Conservation (phyloP, 768 basidiomycete species). For the Tylopilus sp. region DNA sequence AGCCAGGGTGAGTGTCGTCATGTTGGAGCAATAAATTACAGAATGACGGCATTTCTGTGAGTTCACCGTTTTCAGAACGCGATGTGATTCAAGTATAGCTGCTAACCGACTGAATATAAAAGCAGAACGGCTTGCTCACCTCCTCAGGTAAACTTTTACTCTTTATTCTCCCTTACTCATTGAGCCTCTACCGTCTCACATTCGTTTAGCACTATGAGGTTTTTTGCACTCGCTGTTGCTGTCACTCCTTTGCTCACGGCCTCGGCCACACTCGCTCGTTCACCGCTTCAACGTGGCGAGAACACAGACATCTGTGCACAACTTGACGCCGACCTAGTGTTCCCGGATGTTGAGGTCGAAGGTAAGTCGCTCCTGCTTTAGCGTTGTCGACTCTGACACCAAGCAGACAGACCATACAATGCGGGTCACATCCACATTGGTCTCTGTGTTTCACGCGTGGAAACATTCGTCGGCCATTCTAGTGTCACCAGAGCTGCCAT, state of each 20-base stretch:
- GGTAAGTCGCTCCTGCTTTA: constrained; percentile 3
- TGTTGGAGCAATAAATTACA: too few species aligned
- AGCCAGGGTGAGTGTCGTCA: too few species aligned
- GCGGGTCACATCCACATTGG: constrained; percentile 28
- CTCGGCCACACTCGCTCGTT: constrained; percentile 15
- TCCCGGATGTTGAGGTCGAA: constrained; percentile 11
- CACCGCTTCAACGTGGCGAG: constrained; percentile 6
- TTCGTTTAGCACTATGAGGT: constrained; percentile 16
- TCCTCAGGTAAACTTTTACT: neutral
- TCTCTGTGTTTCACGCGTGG: constrained; percentile 29
- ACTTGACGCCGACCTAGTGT: constrained; percentile 14
- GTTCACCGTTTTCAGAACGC: neutral
- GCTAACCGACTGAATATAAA: constrained; percentile 15
- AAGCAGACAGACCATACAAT: constrained; percentile 16
- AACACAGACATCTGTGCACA: constrained; percentile 16
- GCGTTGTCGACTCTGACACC: neutral
- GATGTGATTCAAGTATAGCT: constrained; percentile 5
- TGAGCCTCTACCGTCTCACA: neutral
- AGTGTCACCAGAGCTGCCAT: constrained; percentile 20
- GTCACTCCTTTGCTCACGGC: constrained; percentile 16
- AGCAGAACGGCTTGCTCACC: neutral
- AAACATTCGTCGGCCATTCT: constrained; percentile 22
- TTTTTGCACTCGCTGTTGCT: constrained; percentile 6
- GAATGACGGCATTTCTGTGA: neutral
- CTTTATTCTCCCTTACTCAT: neutral